These are phyloP conservation scores for Incumbomyces lentus DNA, from an alignment of 2,329 filamentous ascomycete species.

Conservation along the genomic window DNA sequence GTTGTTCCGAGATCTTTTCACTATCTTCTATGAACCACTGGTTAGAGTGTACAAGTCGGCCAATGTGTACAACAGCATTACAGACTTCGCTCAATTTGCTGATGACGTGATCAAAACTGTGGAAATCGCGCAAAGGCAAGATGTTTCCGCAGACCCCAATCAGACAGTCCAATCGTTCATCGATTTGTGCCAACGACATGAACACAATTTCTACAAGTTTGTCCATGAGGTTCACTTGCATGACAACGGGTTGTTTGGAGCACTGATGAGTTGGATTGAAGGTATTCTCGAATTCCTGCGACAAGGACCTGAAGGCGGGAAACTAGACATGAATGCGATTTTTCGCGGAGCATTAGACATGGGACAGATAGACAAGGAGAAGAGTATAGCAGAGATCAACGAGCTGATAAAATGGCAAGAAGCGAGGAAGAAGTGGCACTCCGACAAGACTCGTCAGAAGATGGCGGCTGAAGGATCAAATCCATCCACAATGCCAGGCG, in stretches of 20 bases:
- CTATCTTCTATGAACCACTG: constrained; percentile 96
- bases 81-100: constrained; percentile 85
- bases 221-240: constrained; percentile 95
- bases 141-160: constrained; percentile 90
- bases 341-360: constrained; percentile 68
- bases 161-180: constrained; percentile 98
- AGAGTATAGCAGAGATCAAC: constrained; percentile 71
- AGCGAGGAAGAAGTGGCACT: constrained; percentile 93
- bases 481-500: constrained; percentile 44
- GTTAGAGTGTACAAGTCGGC: constrained; percentile 97
- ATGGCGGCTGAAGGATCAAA: constrained; percentile 74
- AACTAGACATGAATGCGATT: constrained; percentile 86
- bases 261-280: constrained; percentile 95
- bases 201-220: constrained; percentile 98
- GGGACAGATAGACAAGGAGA: constrained; percentile 57
- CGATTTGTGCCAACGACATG: constrained; percentile 86
- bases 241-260: constrained; percentile 90
- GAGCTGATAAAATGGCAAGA: constrained; percentile 86
- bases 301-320: constrained; percentile 73
- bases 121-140: constrained; percentile 57
- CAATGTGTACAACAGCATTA: constrained; percentile 95
- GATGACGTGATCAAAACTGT: constrained; percentile 84
- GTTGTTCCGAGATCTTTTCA: constrained; percentile 83
- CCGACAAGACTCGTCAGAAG: constrained; percentile 95
- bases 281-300: constrained; percentile 87